Conservation (phyloP, 2,329 filamentous ascomycete species). For the Didymella pinodella region DNA sequence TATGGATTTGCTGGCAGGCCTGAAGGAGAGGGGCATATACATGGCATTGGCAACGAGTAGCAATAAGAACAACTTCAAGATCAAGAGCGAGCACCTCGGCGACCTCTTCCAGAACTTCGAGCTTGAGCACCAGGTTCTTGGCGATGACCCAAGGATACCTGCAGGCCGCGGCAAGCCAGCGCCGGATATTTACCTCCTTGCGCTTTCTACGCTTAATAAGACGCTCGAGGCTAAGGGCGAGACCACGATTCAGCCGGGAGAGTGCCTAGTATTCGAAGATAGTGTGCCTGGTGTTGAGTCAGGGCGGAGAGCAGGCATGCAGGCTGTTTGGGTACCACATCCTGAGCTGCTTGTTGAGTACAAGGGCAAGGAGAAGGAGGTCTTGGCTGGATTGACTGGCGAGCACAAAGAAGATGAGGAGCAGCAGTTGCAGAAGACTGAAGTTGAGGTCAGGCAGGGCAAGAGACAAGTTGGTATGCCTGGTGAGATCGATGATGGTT, state of each 20-base stretch:
- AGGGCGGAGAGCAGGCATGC: slow-evolving; percentile 90
- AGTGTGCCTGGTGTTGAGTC: slow-evolving; percentile 92
- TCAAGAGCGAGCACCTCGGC: slow-evolving; percentile 72
- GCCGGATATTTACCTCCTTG: slow-evolving; percentile 92
- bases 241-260: slow-evolving; percentile 74
- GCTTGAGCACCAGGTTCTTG: slow-evolving; percentile 78
- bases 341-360: slow-evolving; percentile 79
- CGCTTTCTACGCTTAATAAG: slow-evolving; percentile 83
- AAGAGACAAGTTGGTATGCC: slow-evolving; percentile 56
- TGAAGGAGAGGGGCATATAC: slow-evolving; percentile 69
- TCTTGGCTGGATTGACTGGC: slow-evolving; percentile 82
- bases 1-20: slow-evolving; percentile 67
- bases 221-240: slow-evolving; percentile 67
- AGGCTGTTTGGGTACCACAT: slow-evolving; percentile 92
- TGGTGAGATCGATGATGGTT: slow-evolving; percentile 68
- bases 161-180: slow-evolving; percentile 89
- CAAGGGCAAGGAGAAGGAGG: slow-evolving; percentile 76
- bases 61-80: slow-evolving; percentile 72
- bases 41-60: slow-evolving; percentile 88
- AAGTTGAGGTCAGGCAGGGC: slow-evolving; percentile 50
- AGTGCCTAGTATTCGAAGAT: slow-evolving; percentile 97
- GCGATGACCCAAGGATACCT: slow-evolving; percentile 82
- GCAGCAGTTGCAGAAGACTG: slow-evolving; percentile 39
- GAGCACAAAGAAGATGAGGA: slow-evolving; percentile 68
- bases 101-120: slow-evolving; percentile 69